phyloP scores from a whole-genome alignment of 2,329 filamentous ascomycete genomes.

The Colletotrichum orchidophilum region DNA sequence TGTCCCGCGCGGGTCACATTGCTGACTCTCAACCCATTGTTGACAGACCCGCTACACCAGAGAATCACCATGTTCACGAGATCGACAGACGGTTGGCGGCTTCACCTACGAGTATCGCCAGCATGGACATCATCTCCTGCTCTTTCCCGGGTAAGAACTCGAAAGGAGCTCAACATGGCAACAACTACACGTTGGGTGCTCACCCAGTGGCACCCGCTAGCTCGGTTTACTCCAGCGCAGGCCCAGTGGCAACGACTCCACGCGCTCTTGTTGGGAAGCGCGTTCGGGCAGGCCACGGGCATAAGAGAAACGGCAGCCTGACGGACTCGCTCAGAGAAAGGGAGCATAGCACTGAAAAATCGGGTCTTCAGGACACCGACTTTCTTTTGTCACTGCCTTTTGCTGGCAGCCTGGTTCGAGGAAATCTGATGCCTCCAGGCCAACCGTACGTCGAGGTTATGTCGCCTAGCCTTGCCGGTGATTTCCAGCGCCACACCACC shows the following conservation, averaged over 20 bases:
- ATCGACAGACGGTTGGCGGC: slow-evolving; percentile 48
- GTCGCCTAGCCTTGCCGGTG: slow-evolving; percentile 57
- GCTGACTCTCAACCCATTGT: slow-evolving; percentile 55
- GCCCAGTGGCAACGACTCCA: slow-evolving; percentile 67
- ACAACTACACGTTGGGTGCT: slow-evolving; percentile 55
- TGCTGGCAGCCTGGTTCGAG: slow-evolving; percentile 86
- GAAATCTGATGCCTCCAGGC: slow-evolving; percentile 82
- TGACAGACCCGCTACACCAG: slow-evolving; percentile 59
- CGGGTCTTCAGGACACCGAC: slow-evolving; percentile 62
- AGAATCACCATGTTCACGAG: slow-evolving; percentile 42
- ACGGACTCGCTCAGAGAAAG: slow-evolving; percentile 76
- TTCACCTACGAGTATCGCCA: slow-evolving; percentile 67
- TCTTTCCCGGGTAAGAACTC: slow-evolving; percentile 67
- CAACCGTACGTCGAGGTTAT: slow-evolving; percentile 81
- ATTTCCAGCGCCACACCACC: slow-evolving; percentile 62
- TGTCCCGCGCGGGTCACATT: slow-evolving; percentile 56
- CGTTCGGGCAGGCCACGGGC: slow-evolving; percentile 65
- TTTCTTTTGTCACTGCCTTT: slow-evolving; percentile 72
- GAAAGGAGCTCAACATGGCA: slow-evolving; percentile 46
- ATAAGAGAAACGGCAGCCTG: slow-evolving; percentile 89
- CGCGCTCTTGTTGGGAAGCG: slow-evolving; percentile 67
- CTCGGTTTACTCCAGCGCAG: slow-evolving; percentile 55
- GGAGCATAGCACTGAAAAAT: slow-evolving; percentile 67
- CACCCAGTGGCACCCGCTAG: slow-evolving; percentile 64
- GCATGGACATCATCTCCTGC: slow-evolving; percentile 70